Evolutionary conservation across 768 basidiomycete species (phyloP), one percentile per base, ranked within the genome.

Genomic region (Brasilioporus rufonigricans): DNA sequence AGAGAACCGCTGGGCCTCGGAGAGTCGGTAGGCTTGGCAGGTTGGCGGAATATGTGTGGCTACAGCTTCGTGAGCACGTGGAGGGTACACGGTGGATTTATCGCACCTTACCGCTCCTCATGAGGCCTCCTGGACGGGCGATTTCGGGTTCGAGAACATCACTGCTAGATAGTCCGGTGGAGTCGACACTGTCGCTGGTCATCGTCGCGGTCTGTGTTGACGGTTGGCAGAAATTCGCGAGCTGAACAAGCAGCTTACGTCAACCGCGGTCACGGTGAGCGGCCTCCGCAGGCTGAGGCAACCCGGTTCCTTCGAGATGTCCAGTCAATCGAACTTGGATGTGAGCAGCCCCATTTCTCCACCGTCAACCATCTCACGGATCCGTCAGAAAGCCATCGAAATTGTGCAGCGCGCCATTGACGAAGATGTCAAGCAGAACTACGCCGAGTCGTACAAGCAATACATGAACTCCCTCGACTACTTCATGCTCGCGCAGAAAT

Each of bases 381-480:
- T 62, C 40, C 41, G 40, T 49, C 53, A 88, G 86, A 80, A 81
- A 71, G 93, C 93, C 31, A 91, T 97, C 67, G 91, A 92, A 64
- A 84, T 97, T 53, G 92, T 97, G 24, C 91, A 94, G 74, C 83
- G 84, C 60, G 94, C 94, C 53, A 95, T 96, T 64, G 93, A 94
- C 53, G 88, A 91, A 58, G 97, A 99, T 74, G 80, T 81, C 57
- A 93, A 93, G 71, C 87, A 89, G 72, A 92, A 97, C 73, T 99
- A 98, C 75, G 76, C 82, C 7, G 93, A 95, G 65, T 95, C 95
- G 19, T 96, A 92, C 82, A 95, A 91, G 76, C 82, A 86, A 60
- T 97, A 97, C 74, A 87, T 89, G 77, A 96, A 98, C 79, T 81
- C 92, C 1, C 81, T 98, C 56, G 97, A 99, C 69, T 99, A 96